Evolutionary conservation across 2,329 filamentous ascomycete species (phyloP).

Genomic region (Exophiala aquamarina): DNA sequence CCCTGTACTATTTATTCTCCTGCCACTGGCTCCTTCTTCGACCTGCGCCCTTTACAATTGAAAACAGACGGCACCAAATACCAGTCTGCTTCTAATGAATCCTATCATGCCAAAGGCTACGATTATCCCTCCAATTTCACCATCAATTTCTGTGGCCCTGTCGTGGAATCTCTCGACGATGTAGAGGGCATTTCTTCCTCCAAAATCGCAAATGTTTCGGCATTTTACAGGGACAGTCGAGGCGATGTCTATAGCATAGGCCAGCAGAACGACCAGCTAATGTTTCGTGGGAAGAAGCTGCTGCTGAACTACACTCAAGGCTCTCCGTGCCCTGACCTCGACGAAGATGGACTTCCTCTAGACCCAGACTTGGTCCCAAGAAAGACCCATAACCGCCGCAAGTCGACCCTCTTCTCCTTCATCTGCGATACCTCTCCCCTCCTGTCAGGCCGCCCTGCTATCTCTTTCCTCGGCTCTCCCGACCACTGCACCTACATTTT

Average conservation of each 20-base stretch:
- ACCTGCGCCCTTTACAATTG: constrained; percentile 54
- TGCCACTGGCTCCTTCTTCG: constrained; percentile 62
- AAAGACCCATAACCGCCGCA: constrained; percentile 46
- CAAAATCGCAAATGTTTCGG: constrained; percentile 48
- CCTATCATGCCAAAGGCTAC: constrained; percentile 50
- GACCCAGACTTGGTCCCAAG: constrained; percentile 15
- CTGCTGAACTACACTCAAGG: constrained; percentile 75
- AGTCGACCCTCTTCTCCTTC: constrained; percentile 87
- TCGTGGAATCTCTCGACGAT: constrained; percentile 47
- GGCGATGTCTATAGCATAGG: constrained; percentile 31
- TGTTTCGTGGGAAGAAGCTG: constrained; percentile 59
- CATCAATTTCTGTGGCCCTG: constrained; percentile 51
- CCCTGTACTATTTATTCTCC: constrained; percentile 65
- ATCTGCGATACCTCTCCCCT: constrained; percentile 75
- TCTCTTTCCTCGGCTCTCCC: constrained; percentile 84
- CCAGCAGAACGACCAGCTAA: constrained; percentile 44
- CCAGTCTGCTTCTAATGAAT: constrained; percentile 41
- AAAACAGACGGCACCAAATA: constrained; percentile 44
- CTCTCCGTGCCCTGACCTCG: constrained; percentile 61
- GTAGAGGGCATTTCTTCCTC: constrained; percentile 45
- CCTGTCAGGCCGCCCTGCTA: constrained; percentile 49
- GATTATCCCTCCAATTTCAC: constrained; percentile 53
- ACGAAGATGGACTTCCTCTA: constrained; percentile 26
- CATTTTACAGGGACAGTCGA: constrained; percentile 42
- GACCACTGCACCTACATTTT: constrained; percentile 97